These are phyloP conservation scores for Spiraea crenata DNA, from an alignment of 331 rosid genomes.

Conservation along the genomic window DNA sequence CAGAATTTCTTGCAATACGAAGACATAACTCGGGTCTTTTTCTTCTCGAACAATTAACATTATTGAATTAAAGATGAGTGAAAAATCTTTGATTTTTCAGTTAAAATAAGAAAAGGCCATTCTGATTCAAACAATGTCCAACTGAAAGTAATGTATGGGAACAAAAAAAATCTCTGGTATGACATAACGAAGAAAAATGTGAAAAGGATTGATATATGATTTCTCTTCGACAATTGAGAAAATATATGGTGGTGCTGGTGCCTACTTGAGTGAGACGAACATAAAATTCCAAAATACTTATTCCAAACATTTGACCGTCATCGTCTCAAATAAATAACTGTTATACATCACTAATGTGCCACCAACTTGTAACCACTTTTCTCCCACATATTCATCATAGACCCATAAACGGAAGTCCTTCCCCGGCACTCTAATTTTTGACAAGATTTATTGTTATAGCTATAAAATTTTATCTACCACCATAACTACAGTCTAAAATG, in stretches of 20 bases:
- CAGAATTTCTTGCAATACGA: background rate
- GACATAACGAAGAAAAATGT: background rate
- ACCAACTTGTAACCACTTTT: slow-evolving; percentile 6
- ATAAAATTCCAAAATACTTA: background rate
- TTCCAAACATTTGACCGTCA: background rate
- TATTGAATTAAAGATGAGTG: no score
- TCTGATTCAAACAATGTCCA: background rate
- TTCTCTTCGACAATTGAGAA: background rate
- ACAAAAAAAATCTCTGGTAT: background rate
- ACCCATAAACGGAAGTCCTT: background rate
- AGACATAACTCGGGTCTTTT: no score
- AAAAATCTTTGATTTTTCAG: no score
- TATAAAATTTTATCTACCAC: background rate
- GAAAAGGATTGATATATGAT: background rate
- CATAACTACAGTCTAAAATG: background rate
- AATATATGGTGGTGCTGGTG: background rate
- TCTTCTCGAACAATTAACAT: no score
- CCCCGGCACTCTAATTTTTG: slow-evolving; percentile 13
- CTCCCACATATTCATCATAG: background rate
- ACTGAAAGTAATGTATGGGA: background rate
- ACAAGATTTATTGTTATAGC: background rate
- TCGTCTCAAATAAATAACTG: background rate
- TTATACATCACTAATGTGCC: background rate
- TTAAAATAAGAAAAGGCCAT: no score
- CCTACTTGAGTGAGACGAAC: background rate